phyloP scores from a whole-genome alignment of 2,329 filamentous ascomycete genomes.

The Capronia americana region DNA sequence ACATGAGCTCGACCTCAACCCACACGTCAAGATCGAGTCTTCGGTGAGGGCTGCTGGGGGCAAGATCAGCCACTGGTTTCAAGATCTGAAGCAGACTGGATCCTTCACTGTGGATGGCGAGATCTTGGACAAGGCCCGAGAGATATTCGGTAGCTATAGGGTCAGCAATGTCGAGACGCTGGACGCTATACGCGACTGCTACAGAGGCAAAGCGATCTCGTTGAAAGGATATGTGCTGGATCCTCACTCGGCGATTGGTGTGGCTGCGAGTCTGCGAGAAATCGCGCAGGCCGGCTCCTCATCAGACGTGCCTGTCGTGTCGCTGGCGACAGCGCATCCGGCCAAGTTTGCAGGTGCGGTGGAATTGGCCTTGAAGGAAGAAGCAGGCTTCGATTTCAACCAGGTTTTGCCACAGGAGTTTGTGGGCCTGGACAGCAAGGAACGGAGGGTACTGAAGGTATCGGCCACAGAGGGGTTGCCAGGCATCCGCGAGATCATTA shows the following conservation, averaged over 20 bases:
- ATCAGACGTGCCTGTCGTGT: slow-evolving; percentile 53
- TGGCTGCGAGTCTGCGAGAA: slow-evolving; percentile 76
- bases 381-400: slow-evolving; percentile 76
- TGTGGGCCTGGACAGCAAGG: slow-evolving; percentile 75
- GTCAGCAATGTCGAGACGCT: slow-evolving; percentile 70
- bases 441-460: slow-evolving; percentile 74
- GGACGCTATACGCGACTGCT: slow-evolving; percentile 66
- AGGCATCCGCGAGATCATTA: slow-evolving; percentile 76
- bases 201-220: slow-evolving; percentile 51
- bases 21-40: slow-evolving; percentile 31
- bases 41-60: slow-evolving; percentile 58
- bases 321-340: slow-evolving; percentile 90
- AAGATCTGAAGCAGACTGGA: slow-evolving; percentile 78
- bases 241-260: slow-evolving; percentile 88
- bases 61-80: slow-evolving; percentile 78
- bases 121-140: slow-evolving; percentile 72
- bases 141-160: slow-evolving; percentile 80
- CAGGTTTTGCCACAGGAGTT: slow-evolving; percentile 84
- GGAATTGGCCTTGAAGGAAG: slow-evolving; percentile 73
- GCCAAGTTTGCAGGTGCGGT: slow-evolving; percentile 93
- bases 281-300: slow-evolving; percentile 46
- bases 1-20: slow-evolving; percentile 54
- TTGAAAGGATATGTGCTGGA: slow-evolving; percentile 80
- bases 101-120: slow-evolving; percentile 81
- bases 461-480: slow-evolving; percentile 71